These are phyloP conservation scores for Hansenula anomala DNA, from an alignment of 1,139 yeast genomes.

Conservation along the genomic window DNA sequence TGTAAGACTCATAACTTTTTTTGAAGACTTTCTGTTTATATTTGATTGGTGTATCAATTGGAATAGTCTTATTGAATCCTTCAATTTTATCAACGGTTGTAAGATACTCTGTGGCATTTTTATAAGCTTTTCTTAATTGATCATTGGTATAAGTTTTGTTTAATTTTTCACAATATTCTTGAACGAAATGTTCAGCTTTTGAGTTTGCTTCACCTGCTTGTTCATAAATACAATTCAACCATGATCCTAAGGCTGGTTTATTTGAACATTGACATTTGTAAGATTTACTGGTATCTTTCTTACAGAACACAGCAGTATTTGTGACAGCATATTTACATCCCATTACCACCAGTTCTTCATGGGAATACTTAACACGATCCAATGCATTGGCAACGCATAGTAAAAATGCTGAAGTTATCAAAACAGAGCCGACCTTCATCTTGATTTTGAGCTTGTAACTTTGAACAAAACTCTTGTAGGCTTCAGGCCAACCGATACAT, in stretches of 20 bases:
- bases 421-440: neutral
- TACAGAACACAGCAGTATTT: constrained; percentile 15
- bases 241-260: constrained; percentile 14
- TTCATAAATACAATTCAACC: constrained; percentile 15
- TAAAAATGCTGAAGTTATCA: neutral
- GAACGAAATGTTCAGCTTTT: constrained; percentile 6
- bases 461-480: too few relatives aligned
- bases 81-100: constrained; percentile 24
- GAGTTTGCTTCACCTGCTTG: constrained; percentile 6
- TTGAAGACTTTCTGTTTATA: constrained; percentile 22
- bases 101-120: constrained; percentile 32
- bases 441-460: too few relatives aligned
- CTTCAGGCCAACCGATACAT: too few relatives aligned
- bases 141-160: constrained; percentile 23
- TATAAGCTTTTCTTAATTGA: constrained; percentile 30
- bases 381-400: neutral
- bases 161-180: constrained; percentile 7
- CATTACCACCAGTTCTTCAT: constrained; percentile 12
- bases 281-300: constrained; percentile 1
- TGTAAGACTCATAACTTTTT: constrained; percentile 30
- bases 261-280: constrained; percentile 11
- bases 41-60: constrained; percentile 23
- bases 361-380: neutral
- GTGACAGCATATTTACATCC: constrained; percentile 16
- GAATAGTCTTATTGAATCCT: constrained; percentile 18